Evolutionary conservation across 768 basidiomycete genomes (phyloP), one percentile per base, ranked within the genome.

Genomic region (Mycena rebaudengoi): DNA sequence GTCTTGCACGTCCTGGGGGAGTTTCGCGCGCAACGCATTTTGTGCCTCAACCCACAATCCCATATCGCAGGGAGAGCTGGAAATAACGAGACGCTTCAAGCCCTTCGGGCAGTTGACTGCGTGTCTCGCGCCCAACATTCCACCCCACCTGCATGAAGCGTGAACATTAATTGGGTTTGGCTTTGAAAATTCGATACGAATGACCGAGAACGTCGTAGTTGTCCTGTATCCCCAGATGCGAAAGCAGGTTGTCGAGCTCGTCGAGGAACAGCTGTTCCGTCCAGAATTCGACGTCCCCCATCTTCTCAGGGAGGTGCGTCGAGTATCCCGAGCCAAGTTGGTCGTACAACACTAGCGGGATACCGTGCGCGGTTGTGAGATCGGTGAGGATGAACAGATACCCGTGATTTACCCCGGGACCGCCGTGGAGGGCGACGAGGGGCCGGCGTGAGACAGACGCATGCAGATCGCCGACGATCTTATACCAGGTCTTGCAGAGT

Each of bases 261-360:
- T 83, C 77, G 65, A 85, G 72, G 75, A 86, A 87, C 6, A 88
- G 76, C 54, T 80, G 70, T 28, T 75, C 70, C 18, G 77, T 84
- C 85, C 85, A 87, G 74, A 88, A 88, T 2, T 14, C 4, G 14
- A 43, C 16, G 13, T 81, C 77, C 14, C 75, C 76, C 7, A 69
- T 76, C 66, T 84, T 86, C 62, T 86, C 83, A 10, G 71, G 81
- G 20, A 87, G 75, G 65, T 86, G 85, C 10, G 85, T 86, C 13
- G 86, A 88, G 25, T 73, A 72, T n/a, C 85, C 86, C 57, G 73
- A 79, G 8, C 86, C 87, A 44, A 88, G 60, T 68, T 88, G 87
- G 69, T 86, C 85, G 72, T 88, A 88, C 45, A 86, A 67, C 39
- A 89, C 67, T 66, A 88, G 76, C 12, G 86, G 85, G 45, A 83